phyloP scores from a whole-genome alignment of 495 filamentous ascomycete genomes.

The Penicillium lividum region DNA sequence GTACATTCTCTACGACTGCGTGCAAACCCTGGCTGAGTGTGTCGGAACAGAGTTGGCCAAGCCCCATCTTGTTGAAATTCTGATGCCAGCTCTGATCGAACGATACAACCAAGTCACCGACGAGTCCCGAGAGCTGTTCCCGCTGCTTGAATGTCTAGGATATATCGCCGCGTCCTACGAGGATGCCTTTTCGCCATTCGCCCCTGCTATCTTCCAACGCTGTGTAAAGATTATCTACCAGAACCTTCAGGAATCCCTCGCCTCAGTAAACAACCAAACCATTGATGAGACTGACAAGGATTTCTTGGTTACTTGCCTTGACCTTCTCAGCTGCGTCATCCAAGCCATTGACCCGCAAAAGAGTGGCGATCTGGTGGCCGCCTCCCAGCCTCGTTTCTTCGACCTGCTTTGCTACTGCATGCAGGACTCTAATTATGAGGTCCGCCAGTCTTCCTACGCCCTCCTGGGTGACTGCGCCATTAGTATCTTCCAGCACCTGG shows the following conservation, averaged over 20 bases:
- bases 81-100: constrained; percentile 94
- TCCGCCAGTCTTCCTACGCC: constrained; percentile 94
- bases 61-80: constrained; percentile 73
- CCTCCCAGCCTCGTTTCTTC: constrained; percentile 80
- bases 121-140: constrained; percentile 91
- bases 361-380: constrained; percentile 71
- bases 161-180: constrained; percentile 90
- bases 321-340: constrained; percentile 90
- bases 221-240: constrained; percentile 89
- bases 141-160: constrained; percentile 89
- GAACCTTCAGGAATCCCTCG: constrained; percentile 76
- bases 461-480: constrained; percentile 96
- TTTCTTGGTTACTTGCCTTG: constrained; percentile 94
- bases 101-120: constrained; percentile 87
- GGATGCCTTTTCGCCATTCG: constrained; percentile 78
- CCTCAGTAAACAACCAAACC: constrained; percentile 60
- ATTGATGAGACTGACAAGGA: constrained; percentile 91
- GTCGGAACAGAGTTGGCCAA: constrained; percentile 76
- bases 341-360: constrained; percentile 80
- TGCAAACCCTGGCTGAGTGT: constrained; percentile 94
- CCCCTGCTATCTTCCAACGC: constrained; percentile 77
- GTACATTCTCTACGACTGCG: constrained; percentile 98
- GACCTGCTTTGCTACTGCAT: constrained; percentile 88
- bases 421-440: constrained; percentile 89
- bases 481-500: constrained; percentile 84